Percentiles rank a stretch among this genome's conserved stretches.
phyloP scores from a whole-genome alignment of 306 rosid species.

The Rosa persica region DNA sequence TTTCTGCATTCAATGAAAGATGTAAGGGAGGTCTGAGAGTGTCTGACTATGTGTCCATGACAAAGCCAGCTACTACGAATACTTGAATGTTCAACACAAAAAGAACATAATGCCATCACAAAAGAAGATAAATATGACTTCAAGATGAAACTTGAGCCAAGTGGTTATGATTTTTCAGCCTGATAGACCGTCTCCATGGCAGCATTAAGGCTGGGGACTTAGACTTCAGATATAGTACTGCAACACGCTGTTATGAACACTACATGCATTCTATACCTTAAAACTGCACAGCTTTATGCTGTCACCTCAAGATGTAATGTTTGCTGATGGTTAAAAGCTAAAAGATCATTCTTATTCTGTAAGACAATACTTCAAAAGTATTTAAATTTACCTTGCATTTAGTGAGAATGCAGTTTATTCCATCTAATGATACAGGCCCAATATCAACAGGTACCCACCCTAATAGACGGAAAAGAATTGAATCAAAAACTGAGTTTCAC shows the following conservation, averaged over 20 bases:
- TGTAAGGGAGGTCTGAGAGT: constrained; percentile 14
- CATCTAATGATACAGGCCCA: constrained; percentile 71
- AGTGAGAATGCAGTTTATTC: constrained; percentile 55
- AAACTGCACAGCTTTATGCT: background rate
- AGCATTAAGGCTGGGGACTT: background rate
- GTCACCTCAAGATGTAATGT: background rate
- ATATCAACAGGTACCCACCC: constrained; percentile 85
- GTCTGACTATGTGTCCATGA: background rate
- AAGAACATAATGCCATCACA: constrained; percentile 4
- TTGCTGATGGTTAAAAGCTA: background rate
- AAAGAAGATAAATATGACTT: constrained; percentile 5
- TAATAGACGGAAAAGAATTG: constrained; percentile 31
- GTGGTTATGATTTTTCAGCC: background rate
- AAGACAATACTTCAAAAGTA: background rate
- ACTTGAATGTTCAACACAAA: background rate
- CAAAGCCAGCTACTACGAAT: background rate
- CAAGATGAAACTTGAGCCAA: constrained; percentile 11
- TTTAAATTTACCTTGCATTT: constrained; percentile 57
- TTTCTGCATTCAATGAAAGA: constrained; percentile 50
- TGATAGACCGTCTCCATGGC: background rate
- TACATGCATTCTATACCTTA: background rate
- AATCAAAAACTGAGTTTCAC: constrained; percentile 7
- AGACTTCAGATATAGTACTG: background rate
- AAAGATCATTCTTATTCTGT: background rate
- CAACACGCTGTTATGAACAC: background rate